Conservation (phyloP, 2,329 filamentous ascomycete genomes). For the Aureobasidium sp. region DNA sequence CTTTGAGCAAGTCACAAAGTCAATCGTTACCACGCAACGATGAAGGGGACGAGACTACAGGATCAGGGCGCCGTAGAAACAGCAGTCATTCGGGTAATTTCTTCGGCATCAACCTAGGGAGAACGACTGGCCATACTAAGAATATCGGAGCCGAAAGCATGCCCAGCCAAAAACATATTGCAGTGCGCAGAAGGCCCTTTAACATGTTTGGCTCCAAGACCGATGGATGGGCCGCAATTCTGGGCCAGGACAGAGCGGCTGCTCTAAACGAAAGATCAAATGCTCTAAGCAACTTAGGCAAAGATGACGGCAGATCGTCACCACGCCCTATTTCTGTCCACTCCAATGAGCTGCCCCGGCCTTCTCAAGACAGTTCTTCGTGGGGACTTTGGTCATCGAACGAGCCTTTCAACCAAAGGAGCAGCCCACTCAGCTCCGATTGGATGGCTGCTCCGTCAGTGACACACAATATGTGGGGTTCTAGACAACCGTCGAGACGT, state of each 20-base stretch:
- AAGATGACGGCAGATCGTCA: conserved; percentile 24
- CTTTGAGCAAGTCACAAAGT: conserved; percentile 63
- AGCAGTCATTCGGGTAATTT: conserved; percentile 43
- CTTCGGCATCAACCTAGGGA: conserved; percentile 39
- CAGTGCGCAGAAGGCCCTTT: conserved; percentile 41
- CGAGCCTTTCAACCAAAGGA: conserved; percentile 46
- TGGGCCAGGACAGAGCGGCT: conserved; percentile 32
- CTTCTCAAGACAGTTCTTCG: conserved; percentile 63
- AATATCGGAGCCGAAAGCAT: conserved; percentile 16
- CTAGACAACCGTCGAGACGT: conserved; percentile 68
- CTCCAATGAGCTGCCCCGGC: conserved; percentile 60
- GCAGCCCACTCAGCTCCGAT: conserved; percentile 45
- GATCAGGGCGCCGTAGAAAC: conserved; percentile 37
- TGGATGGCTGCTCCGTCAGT: conserved; percentile 38
- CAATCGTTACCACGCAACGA: conserved; percentile 62
- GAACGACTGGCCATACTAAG: conserved; percentile 7
- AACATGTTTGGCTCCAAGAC: conserved; percentile 48
- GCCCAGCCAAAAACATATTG: conserved; percentile 28
- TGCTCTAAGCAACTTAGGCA: background rate
- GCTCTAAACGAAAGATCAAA: conserved; percentile 4
- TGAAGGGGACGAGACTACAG: background rate
- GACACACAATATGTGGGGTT: conserved; percentile 33
- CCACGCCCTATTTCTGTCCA: conserved; percentile 51
- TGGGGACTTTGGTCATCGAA: conserved; percentile 57
- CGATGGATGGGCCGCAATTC: conserved; percentile 41